Evolutionary conservation across 768 basidiomycete species (phyloP).

Genomic region (Coprinopsis marcescibilis): DNA sequence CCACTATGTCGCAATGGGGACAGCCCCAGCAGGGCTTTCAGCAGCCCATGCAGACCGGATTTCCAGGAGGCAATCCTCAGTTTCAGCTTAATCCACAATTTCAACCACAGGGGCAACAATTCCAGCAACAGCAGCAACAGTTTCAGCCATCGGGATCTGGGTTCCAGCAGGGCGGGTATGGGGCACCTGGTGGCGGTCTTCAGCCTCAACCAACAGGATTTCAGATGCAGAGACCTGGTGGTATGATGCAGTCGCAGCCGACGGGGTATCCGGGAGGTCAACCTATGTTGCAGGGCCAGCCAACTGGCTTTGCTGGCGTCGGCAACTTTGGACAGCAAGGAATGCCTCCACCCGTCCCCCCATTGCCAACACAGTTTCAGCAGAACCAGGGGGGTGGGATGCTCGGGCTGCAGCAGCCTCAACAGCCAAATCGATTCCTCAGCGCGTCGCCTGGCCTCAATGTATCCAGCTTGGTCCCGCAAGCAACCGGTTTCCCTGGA

Average conservation of each 20-base stretch:
- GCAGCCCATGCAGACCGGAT: constrained; percentile 72
- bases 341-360: constrained; percentile 56
- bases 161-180: constrained; percentile 24
- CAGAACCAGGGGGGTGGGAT: constrained; percentile 37
- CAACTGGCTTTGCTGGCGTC: constrained; percentile 46
- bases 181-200: constrained; percentile 35
- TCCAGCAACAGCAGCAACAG: constrained; percentile 39
- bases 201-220: constrained; percentile 59
- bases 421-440: constrained; percentile 45
- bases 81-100: constrained; percentile 43
- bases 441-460: constrained; percentile 50
- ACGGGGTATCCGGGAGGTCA: constrained; percentile 42
- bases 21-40: constrained; percentile 63
- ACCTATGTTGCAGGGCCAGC: constrained; percentile 42
- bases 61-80: constrained; percentile 35
- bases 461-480: constrained; percentile 38
- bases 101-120: constrained; percentile 36
- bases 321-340: constrained; percentile 38
- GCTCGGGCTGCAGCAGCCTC: constrained; percentile 19
- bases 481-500: constrained; percentile 56
- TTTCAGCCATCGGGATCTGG: constrained; percentile 31
- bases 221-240: constrained; percentile 60
- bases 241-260: constrained; percentile 31
- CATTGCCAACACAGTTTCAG: constrained; percentile 58
- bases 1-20: constrained; percentile 73